These are phyloP conservation scores for Apiospora sp. DNA, from an alignment of 2,329 filamentous ascomycete species.

Conservation along the genomic window DNA sequence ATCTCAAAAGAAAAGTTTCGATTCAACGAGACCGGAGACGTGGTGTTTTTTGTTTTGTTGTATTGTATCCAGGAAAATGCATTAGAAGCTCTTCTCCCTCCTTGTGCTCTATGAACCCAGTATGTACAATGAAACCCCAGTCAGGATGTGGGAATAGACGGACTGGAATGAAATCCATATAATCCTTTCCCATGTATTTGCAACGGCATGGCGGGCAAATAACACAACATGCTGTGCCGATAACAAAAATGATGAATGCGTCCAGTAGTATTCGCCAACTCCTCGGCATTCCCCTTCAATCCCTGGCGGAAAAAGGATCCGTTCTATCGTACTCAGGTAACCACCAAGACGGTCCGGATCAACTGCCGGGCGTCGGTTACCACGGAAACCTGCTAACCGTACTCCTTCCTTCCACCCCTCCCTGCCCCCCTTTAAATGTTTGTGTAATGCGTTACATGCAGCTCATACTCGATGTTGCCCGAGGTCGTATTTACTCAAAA, in stretches of 20 bases:
- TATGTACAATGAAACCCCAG: constrained; percentile 17
- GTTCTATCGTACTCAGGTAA: constrained; percentile 9
- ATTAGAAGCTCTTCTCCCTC: constrained; percentile 1
- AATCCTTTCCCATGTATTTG: neutral
- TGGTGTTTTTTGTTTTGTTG: neutral
- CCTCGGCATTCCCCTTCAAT: neutral
- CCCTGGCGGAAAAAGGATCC: neutral
- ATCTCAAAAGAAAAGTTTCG: too few relatives aligned
- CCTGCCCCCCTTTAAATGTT: neutral
- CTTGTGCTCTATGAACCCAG: constrained; percentile 12
- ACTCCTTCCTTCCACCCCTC: neutral
- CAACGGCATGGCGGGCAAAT: neutral
- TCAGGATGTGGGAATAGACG: neutral
- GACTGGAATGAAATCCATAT: neutral
- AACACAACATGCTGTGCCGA: neutral
- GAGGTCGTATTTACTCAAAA: constrained; percentile 12
- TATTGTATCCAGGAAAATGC: constrained; percentile 20
- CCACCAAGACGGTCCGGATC: neutral
- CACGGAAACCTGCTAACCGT: constrained; percentile 9
- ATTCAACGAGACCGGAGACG: neutral
- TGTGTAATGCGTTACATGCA: constrained; percentile 4
- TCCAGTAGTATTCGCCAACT: constrained; percentile 17
- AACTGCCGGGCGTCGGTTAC: neutral
- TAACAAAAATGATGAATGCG: constrained; percentile 17
- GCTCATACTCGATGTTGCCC: constrained; percentile 8